Base-by-base conservation (phyloP, 176 grass and related monocot genomes). In the Oryza nivara region DNA sequence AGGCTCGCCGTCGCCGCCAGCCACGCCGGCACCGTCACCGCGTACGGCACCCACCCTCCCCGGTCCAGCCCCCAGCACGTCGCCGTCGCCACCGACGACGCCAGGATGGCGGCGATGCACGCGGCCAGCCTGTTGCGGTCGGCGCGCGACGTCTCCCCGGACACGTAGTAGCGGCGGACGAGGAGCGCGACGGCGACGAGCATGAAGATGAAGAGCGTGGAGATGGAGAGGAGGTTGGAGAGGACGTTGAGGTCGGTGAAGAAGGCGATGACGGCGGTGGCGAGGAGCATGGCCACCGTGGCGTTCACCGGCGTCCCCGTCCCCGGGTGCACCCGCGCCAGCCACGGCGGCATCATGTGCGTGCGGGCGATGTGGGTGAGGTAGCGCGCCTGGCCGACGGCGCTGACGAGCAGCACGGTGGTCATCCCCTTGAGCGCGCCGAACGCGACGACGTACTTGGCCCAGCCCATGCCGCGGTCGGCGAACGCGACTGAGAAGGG, bases 341-440 rank as follows among this genome's bases (percentile, higher is more conserved):
- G 28, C 87, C 86, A 89, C 56, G 92, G 89, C 15, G 92, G 89
- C 70, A 87, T 84, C 89, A 94, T 89, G 81, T 89, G 87, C 15
- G 89, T 85, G 4, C 92, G 84, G 5, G 89, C 84, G 76, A 94
- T 94, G 87, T 91, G 89, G 30, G 89, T 91, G 3, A 94, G 87
- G 77, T 91, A 91, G 7, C 89, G 56, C 3, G 87, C 89, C 73
- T 94, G 92, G 11, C 87, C 92, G 34, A 94, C 89, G 68, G 89
- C 89, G 43, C 72, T 34, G 15, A 94, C 89, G 3, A 94, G 92
- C 23, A 94, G 86, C 58, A 94, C 92, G 38, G 92, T 91, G 71
- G 92, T 94, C 89, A 94, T 91, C 9, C 92, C 92, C 81, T 91
- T 91, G 84, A 94, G 92, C 16, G 84, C 89, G n/a, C 89, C 92